Conservation (phyloP, 192 early-diverging fungal species). For the Linnemannia exigua region DNA sequence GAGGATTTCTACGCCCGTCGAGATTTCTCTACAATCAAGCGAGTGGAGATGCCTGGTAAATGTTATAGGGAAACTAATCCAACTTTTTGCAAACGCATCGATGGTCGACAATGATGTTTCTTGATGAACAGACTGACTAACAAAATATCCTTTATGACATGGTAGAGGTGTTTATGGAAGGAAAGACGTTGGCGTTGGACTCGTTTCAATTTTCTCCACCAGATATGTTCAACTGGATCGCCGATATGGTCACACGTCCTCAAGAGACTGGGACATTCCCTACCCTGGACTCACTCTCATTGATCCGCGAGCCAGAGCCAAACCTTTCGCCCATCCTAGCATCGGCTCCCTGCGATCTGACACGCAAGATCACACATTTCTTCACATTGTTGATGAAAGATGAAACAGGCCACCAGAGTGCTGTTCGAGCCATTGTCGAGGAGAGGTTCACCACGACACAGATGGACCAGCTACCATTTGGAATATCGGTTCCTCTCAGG, state of each 20-base stretch:
- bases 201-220: conserved; percentile 22
- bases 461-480: conserved; percentile 68
- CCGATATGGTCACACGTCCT: conserved; percentile 17
- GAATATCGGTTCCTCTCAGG: conserved; percentile 64
- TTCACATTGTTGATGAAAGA: conserved; percentile 24
- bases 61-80: not conserved
- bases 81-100: no score
- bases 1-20: conserved; percentile 52
- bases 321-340: not conserved
- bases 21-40: conserved; percentile 16
- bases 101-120: no score
- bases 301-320: conserved; percentile 36
- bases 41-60: conserved; percentile 27
- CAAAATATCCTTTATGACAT: not conserved
- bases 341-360: conserved; percentile 25
- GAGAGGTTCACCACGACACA: conserved; percentile 43
- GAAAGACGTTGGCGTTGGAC: not conserved
- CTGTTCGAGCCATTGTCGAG: conserved; percentile 59
- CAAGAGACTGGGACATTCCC: conserved; percentile 28
- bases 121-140: not conserved
- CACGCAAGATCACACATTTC: conserved; percentile 21
- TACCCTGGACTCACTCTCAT: conserved; percentile 17
- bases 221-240: conserved; percentile 40
- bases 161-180: conserved; percentile 30
- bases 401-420: conserved; percentile 31